Evolutionary conservation across 768 basidiomycete genomes (phyloP).

Genomic region (Infundibulicybe gibba): DNA sequence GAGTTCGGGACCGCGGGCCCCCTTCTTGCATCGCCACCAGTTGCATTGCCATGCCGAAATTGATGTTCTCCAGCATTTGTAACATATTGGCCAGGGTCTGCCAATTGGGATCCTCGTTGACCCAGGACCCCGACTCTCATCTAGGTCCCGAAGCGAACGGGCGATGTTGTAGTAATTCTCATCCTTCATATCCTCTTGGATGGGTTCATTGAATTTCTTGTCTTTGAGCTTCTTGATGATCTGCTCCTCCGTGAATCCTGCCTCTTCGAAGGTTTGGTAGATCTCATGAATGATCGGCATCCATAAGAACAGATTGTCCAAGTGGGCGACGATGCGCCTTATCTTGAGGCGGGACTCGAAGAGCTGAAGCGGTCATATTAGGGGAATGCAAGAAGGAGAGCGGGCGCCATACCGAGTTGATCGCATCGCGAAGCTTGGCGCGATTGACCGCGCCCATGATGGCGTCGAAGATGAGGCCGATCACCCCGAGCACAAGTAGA

Average conservation of each 20-base stretch:
- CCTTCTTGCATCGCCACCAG: too few species aligned
- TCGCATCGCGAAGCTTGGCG: conserved; percentile 7
- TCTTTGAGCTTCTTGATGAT: conserved; percentile 9
- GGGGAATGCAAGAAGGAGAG: too few species aligned
- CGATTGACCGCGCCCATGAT: conserved; percentile 9
- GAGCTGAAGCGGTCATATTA: neutral
- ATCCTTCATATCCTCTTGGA: conserved; percentile 1
- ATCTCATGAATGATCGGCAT: conserved; percentile 8
- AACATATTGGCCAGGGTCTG: too few species aligned
- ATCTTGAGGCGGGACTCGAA: conserved; percentile 10
- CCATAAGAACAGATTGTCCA: conserved; percentile 1
- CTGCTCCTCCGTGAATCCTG: conserved; percentile 8
- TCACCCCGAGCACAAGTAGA: conserved; percentile 5
- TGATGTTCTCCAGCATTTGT: too few species aligned
- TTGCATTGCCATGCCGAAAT: too few species aligned
- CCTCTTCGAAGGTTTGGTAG: conserved; percentile 11
- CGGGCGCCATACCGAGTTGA: conserved; percentile 2
- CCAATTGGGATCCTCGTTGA: too few species aligned
- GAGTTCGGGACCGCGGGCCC: too few species aligned
- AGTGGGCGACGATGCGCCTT: conserved; percentile 4
- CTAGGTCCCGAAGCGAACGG: too few species aligned
- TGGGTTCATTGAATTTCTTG: conserved; percentile 5
- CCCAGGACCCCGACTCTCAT: too few species aligned
- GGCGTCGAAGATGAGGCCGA: conserved; percentile 8
- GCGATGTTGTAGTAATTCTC: too few species aligned